Evolutionary conservation across 2,329 filamentous ascomycete species (phyloP).

Genomic region (Verticillium isaacii): DNA sequence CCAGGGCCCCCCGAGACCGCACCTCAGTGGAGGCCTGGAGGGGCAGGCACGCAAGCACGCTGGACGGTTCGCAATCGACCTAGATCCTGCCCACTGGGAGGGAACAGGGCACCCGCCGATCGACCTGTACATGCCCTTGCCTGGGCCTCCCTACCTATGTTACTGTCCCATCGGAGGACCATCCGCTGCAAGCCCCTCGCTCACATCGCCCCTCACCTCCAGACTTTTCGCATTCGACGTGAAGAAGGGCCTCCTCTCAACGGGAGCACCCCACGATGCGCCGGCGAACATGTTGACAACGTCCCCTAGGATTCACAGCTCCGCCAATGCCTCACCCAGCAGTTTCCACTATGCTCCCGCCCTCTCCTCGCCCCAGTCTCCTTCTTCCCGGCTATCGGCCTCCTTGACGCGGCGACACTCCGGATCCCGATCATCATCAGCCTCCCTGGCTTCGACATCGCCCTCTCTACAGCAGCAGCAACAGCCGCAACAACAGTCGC

Average conservation of each 20-base stretch:
- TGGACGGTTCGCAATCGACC: neutral
- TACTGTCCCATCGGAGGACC: neutral
- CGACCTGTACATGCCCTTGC: neutral
- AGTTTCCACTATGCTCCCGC: slow-evolving; percentile 45
- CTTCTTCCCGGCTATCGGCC: slow-evolving; percentile 33
- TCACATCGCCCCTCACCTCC: neutral
- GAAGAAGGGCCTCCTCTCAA: neutral
- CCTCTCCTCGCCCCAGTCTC: slow-evolving; percentile 34
- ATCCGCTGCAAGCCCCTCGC: neutral
- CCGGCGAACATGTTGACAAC: slow-evolving; percentile 55
- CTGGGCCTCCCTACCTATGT: neutral
- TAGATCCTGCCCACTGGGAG: neutral
- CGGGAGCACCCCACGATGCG: slow-evolving; percentile 32
- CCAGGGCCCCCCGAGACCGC: neutral
- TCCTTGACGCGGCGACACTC: slow-evolving; percentile 36
- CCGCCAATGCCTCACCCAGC: slow-evolving; percentile 48
- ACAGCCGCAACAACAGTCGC: slow-evolving; percentile 15
- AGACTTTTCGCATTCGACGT: neutral
- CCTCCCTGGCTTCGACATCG: slow-evolving; percentile 20
- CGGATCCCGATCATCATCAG: slow-evolving; percentile 24
- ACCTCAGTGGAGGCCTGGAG: neutral
- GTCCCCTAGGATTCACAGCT: slow-evolving; percentile 45
- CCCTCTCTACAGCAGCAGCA: slow-evolving; percentile 18
- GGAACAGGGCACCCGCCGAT: neutral
- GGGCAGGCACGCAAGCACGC: neutral